Percentiles rank a stretch among this genome's conserved stretches.
These are phyloP conservation scores for Paecilomyces dactylethromorphus DNA, from an alignment of 2,329 filamentous ascomycete species.

Conservation along the genomic window DNA sequence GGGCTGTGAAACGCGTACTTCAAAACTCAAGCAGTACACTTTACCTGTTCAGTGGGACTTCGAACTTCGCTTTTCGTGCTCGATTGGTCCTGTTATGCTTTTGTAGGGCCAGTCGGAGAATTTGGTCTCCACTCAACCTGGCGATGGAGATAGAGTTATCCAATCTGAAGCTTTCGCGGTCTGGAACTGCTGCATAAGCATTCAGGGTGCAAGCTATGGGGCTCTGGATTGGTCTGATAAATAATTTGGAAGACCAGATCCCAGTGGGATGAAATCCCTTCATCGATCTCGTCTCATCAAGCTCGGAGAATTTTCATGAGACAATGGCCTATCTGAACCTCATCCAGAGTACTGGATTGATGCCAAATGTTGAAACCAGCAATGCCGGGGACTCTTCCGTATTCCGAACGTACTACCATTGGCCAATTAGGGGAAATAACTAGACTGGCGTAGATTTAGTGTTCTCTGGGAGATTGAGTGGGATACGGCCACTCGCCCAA, in stretches of 20 bases:
- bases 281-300: neutral
- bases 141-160: neutral
- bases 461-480: neutral
- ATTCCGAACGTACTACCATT: neutral
- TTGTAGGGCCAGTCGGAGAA: neutral
- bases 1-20: neutral
- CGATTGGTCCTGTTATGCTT: neutral
- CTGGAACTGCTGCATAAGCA: neutral
- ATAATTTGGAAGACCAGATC: neutral
- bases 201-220: neutral
- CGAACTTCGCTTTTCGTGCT: neutral
- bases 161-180: neutral
- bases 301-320: neutral
- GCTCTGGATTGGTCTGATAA: neutral
- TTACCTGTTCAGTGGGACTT: neutral
- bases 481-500: neutral
- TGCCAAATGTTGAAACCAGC: neutral
- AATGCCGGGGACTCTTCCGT: neutral
- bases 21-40: neutral
- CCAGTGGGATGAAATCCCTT: neutral
- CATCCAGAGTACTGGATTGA: neutral
- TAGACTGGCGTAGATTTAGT: neutral
- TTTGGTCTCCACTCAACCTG: neutral
- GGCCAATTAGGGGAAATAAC: neutral
- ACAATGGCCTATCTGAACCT: neutral